Evolutionary conservation across 305 asterid genomes (phyloP).

Genomic region (Plantago lanceolata): DNA sequence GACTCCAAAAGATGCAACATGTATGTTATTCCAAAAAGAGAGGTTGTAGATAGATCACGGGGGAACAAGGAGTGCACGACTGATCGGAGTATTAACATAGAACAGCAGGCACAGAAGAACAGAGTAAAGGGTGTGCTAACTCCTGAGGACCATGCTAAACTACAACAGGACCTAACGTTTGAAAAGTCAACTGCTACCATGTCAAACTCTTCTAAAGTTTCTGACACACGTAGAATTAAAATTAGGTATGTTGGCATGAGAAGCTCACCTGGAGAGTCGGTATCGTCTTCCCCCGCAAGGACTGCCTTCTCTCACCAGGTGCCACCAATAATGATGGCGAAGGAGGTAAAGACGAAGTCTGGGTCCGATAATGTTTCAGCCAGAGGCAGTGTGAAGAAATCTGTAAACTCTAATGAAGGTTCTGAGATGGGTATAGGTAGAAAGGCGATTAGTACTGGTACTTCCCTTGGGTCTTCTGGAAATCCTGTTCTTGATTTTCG

Average conservation of each 20-base stretch:
- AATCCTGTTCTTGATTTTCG: constrained; percentile 28
- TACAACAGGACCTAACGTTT: constrained; percentile 62
- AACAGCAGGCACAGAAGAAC: constrained; percentile 37
- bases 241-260: constrained; percentile 40
- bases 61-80: constrained; percentile 35
- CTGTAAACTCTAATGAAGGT: constrained; percentile 33
- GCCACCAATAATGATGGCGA: constrained; percentile 35
- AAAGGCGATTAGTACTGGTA: constrained; percentile 33
- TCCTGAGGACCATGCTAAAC: constrained; percentile 50
- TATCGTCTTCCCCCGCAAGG: constrained; percentile 87
- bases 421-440: constrained; percentile 32
- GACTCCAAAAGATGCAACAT: constrained; percentile 35
- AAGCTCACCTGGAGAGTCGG: constrained; percentile 85
- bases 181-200: constrained; percentile 66
- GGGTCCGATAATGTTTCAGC: constrained; percentile 30
- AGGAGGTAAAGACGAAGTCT: constrained; percentile 35
- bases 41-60: constrained; percentile 26
- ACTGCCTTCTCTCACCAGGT: constrained; percentile 31
- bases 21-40: constrained; percentile 33
- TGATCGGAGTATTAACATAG: constrained; percentile 34
- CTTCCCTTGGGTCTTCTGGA: constrained; percentile 23
- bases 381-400: constrained; percentile 36
- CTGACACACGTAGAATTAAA: constrained; percentile 61
- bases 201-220: constrained; percentile 90
- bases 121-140: constrained; percentile 40